Conservation (phyloP, 1,139 yeast genomes). For the Yamadazyma blattariae region DNA sequence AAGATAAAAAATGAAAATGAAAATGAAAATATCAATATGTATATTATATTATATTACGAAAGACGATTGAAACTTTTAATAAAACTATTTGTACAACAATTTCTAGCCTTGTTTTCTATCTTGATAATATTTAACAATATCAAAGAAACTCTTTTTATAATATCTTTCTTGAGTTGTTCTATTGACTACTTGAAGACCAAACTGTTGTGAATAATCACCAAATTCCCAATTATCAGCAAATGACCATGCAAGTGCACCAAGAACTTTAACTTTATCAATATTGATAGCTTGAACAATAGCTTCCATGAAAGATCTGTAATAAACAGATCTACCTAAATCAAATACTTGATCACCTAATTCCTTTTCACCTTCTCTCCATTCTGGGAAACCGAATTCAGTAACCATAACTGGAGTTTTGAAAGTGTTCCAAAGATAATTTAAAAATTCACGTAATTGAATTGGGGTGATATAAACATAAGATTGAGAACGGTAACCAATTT, state of each 20-base stretch:
- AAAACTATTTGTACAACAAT: no score
- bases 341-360: constrained; percentile 22
- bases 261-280: constrained; percentile 24
- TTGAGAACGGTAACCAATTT: constrained; percentile 25
- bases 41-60: no score
- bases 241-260: constrained; percentile 35
- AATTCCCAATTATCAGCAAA: constrained; percentile 28
- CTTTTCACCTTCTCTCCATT: constrained; percentile 27
- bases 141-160: constrained; percentile 34
- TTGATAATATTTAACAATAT: constrained; percentile 14
- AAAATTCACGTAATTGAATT: constrained; percentile 15
- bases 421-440: constrained; percentile 20
- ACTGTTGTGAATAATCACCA: constrained; percentile 28
- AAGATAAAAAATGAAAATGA: no score
- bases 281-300: constrained; percentile 24
- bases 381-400: constrained; percentile 35
- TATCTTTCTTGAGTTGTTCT: constrained; percentile 27
- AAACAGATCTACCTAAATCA: constrained; percentile 28
- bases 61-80: no score
- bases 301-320: constrained; percentile 26
- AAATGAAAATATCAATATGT: no score
- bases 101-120: no score
- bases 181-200: constrained; percentile 34
- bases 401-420: constrained; percentile 21
- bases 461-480: constrained; percentile 23